Conservation (phyloP, 768 basidiomycete genomes). For the Candolleomyces eurysporus region DNA sequence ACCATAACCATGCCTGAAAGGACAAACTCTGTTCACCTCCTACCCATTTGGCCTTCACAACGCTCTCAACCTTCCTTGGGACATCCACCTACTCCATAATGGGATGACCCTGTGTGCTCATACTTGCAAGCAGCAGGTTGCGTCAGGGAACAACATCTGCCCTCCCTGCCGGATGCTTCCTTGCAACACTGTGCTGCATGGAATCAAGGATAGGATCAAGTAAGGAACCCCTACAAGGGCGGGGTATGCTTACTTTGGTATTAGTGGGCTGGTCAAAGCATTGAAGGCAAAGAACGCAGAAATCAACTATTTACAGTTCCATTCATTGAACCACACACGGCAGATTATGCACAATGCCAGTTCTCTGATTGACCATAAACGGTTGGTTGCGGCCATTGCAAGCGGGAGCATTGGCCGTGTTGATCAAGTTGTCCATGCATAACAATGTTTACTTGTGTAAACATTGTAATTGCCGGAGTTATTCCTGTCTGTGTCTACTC, state of each 20-base stretch:
- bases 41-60: too few relatives aligned
- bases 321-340: neutral
- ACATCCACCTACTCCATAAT: too few relatives aligned
- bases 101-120: too few relatives aligned
- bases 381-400: neutral
- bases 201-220: neutral
- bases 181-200: neutral
- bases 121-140: too few relatives aligned
- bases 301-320: neutral
- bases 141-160: too few relatives aligned
- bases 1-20: too few relatives aligned
- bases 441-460: too few relatives aligned
- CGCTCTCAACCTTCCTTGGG: too few relatives aligned
- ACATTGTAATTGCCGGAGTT: too few relatives aligned
- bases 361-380: neutral
- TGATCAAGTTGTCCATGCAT: too few relatives aligned
- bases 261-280: neutral
- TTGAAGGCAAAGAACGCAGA: neutral
- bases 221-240: neutral
- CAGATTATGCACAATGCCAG: neutral
- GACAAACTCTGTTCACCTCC: too few relatives aligned
- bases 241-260: neutral
- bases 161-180: neutral
- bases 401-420: neutral
- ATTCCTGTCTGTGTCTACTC: constrained; percentile 37